Percentiles rank a stretch among this genome's conserved stretches.
phyloP scores from a whole-genome alignment of 2,329 filamentous ascomycete genomes.

The Daldinia eschscholtzii region DNA sequence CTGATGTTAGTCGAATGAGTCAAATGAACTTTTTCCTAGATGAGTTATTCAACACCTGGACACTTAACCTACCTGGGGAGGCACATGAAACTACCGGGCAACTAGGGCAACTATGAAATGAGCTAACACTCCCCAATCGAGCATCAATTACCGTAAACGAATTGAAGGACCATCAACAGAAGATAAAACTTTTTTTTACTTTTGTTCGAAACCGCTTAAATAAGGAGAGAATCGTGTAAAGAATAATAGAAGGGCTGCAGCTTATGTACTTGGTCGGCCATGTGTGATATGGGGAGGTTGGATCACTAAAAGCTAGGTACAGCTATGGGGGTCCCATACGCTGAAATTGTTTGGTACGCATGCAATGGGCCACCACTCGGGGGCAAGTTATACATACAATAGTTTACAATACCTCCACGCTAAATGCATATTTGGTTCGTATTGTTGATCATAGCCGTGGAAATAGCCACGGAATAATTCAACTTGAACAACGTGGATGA shows the following conservation, averaged over 20 bases:
- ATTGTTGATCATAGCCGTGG: not conserved
- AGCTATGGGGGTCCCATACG: not conserved
- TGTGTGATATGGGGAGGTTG: slow-evolving; percentile 8
- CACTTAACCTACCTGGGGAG: slow-evolving; percentile 5
- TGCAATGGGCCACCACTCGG: not conserved
- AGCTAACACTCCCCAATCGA: not conserved
- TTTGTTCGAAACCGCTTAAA: not conserved
- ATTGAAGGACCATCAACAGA: not conserved
- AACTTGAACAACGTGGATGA: not conserved
- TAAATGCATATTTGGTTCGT: slow-evolving; percentile 9
- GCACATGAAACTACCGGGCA: slow-evolving; percentile 9
- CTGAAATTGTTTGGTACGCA: slow-evolving; percentile 4
- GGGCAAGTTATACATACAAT: not conserved
- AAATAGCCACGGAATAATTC: not conserved
- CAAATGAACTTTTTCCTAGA: not conserved
- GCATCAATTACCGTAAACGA: slow-evolving; percentile 8
- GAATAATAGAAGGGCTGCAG: not conserved
- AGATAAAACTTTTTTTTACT: not conserved
- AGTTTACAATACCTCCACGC: not conserved
- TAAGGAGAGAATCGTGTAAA: not conserved
- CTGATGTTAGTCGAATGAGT: slow-evolving; percentile 4
- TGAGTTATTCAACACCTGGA: not conserved
- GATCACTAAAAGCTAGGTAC: slow-evolving; percentile 2
- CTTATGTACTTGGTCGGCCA: slow-evolving; percentile 1
- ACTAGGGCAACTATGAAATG: not conserved